phyloP scores from a whole-genome alignment of 371 early-diverging fungal species.

The Syncephalastrum sp. region DNA sequence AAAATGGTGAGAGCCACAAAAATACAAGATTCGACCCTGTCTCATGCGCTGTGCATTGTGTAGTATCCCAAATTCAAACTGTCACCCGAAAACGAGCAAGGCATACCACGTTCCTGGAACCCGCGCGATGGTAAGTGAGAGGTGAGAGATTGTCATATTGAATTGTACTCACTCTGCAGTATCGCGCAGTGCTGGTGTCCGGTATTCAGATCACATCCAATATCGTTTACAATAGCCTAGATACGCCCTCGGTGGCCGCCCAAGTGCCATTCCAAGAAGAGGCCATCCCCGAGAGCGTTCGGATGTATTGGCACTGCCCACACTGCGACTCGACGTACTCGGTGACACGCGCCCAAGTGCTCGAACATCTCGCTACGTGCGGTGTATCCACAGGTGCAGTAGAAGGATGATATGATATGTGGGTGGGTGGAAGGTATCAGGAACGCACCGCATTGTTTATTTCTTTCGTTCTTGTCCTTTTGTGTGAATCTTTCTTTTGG shows the following conservation, averaged over 20 bases:
- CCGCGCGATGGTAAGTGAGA: constrained; percentile 31
- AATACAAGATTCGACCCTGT: background rate
- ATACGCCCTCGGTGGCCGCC: constrained; percentile 32
- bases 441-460: too few species aligned
- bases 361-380: constrained; percentile 11
- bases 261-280: constrained; percentile 26
- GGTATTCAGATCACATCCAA: constrained; percentile 38
- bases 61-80: constrained; percentile 41
- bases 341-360: constrained; percentile 10
- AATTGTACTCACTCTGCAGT: background rate
- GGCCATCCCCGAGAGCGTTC: constrained; percentile 20
- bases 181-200: constrained; percentile 25
- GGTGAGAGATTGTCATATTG: too few species aligned
- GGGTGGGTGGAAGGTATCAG: too few species aligned
- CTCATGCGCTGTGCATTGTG: background rate
- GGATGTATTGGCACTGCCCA: constrained; percentile 40
- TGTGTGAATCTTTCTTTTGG: too few species aligned
- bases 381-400: background rate
- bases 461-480: too few species aligned
- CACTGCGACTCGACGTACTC: constrained; percentile 23
- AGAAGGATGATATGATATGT: too few species aligned
- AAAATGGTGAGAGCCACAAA: constrained; percentile 35
- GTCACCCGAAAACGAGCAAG: constrained; percentile 13
- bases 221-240: constrained; percentile 33
- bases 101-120: constrained; percentile 43